Conservation (phyloP, 2,329 filamentous ascomycete species). For the Aaosphaeria pasadenensis region DNA sequence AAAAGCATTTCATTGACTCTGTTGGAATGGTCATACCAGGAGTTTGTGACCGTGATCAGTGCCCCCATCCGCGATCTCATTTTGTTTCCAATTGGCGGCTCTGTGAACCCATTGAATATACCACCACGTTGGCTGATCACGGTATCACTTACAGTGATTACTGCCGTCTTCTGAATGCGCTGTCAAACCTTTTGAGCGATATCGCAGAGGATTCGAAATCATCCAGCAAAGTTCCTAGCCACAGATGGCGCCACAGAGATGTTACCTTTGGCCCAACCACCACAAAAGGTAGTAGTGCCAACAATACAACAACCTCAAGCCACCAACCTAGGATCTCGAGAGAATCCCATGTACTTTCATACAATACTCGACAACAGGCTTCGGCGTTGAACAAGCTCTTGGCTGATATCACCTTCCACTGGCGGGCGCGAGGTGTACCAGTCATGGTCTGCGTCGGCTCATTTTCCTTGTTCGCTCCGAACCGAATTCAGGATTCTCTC, state of each 20-base stretch:
- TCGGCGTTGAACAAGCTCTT: slow-evolving; percentile 14
- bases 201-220: slow-evolving; percentile 7
- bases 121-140: slow-evolving; percentile 22
- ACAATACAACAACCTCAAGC: not conserved
- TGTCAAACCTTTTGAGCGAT: slow-evolving; percentile 14
- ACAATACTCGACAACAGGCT: slow-evolving; percentile 10
- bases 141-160: slow-evolving; percentile 21
- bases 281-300: not conserved
- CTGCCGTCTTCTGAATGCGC: slow-evolving; percentile 9
- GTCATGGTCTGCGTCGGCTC: slow-evolving; percentile 22
- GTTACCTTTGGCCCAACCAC: too few species aligned
- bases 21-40: slow-evolving; percentile 24
- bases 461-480: slow-evolving; percentile 19
- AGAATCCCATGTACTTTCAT: too few species aligned
- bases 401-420: slow-evolving; percentile 15
- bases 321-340: slow-evolving; percentile 5
- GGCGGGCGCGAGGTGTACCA: slow-evolving; percentile 14
- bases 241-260: too few species aligned
- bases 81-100: slow-evolving; percentile 21
- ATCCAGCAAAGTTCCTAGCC: not conserved
- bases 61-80: slow-evolving; percentile 12
- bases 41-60: slow-evolving; percentile 15
- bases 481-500: slow-evolving; percentile 16
- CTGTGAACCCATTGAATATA: slow-evolving; percentile 24
- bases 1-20: slow-evolving; percentile 24